Evolutionary conservation across 2,329 filamentous ascomycete species (phyloP).

Genomic region (Thielaviopsis punctulata): DNA sequence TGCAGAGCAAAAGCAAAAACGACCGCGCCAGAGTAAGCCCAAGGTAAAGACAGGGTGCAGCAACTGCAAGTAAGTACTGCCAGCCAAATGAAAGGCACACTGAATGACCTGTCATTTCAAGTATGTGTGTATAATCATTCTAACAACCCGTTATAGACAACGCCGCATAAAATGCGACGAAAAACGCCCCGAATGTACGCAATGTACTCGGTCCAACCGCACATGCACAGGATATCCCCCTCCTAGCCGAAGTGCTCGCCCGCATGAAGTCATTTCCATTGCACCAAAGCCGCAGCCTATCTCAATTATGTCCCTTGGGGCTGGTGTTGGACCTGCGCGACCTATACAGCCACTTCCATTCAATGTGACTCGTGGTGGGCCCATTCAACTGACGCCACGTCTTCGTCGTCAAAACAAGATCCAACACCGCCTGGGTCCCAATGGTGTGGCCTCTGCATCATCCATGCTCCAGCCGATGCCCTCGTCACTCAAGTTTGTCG

Average conservation of each 20-base stretch:
- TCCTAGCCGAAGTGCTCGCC: conserved; percentile 29
- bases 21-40: conserved; percentile 35
- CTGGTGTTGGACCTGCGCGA: neutral
- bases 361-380: neutral
- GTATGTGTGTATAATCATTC: too few species aligned
- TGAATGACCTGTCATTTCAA: too few species aligned
- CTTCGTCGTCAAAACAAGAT: conserved; percentile 2
- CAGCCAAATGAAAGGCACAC: neutral
- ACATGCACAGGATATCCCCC: conserved; percentile 45
- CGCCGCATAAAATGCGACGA: conserved; percentile 52
- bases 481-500: conserved; percentile 2
- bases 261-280: conserved; percentile 31
- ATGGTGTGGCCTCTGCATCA: neutral
- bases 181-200: conserved; percentile 39
- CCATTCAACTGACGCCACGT: neutral
- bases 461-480: conserved; percentile 7
- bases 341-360: neutral
- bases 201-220: conserved; percentile 42
- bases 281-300: conserved; percentile 27
- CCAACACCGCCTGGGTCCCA: neutral
- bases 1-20: conserved; percentile 19
- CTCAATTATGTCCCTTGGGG: neutral
- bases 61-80: conserved; percentile 46
- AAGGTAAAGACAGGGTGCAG: conserved; percentile 51
- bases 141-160: conserved; percentile 22